Conservation (phyloP, 2,329 filamentous ascomycete genomes). For the Colletotrichum sp. region DNA sequence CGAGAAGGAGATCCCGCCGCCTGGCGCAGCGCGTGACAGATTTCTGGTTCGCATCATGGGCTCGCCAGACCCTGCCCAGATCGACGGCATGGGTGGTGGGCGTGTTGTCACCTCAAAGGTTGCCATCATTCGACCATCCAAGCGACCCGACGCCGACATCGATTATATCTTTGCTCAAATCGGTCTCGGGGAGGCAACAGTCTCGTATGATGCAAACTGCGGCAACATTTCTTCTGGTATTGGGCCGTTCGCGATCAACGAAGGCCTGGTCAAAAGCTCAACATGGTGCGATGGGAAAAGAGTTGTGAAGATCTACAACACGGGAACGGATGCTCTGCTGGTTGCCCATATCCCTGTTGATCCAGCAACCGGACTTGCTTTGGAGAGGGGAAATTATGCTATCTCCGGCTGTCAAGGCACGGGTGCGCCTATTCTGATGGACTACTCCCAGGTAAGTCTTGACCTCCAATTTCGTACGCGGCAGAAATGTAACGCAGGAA, state of each 20-base stretch:
- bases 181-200: conserved; percentile 54
- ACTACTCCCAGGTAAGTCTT: not conserved
- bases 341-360: not conserved
- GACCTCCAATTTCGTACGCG: not conserved
- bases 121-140: conserved; percentile 55
- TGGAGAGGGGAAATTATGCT: not conserved
- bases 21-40: conserved; percentile 47
- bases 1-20: conserved; percentile 49
- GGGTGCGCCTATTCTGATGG: not conserved
- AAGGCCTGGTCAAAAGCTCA: conserved; percentile 41
- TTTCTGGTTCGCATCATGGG: conserved; percentile 61
- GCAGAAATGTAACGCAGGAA: not conserved
- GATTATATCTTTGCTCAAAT: conserved; percentile 66
- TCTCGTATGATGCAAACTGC: conserved; percentile 65
- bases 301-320: not conserved
- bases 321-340: not conserved
- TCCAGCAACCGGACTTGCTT: not conserved
- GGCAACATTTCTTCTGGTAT: conserved; percentile 65
- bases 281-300: not conserved
- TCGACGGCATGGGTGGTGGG: conserved; percentile 60
- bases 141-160: conserved; percentile 50
- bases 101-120: conserved; percentile 57
- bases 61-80: conserved; percentile 60
- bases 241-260: conserved; percentile 62
- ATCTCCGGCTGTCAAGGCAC: not conserved